Percentiles rank a stretch among this genome's conserved stretches.
phyloP scores from a whole-genome alignment of 1,284 basidiomycete species.

The Sporisorium scitamineum region DNA sequence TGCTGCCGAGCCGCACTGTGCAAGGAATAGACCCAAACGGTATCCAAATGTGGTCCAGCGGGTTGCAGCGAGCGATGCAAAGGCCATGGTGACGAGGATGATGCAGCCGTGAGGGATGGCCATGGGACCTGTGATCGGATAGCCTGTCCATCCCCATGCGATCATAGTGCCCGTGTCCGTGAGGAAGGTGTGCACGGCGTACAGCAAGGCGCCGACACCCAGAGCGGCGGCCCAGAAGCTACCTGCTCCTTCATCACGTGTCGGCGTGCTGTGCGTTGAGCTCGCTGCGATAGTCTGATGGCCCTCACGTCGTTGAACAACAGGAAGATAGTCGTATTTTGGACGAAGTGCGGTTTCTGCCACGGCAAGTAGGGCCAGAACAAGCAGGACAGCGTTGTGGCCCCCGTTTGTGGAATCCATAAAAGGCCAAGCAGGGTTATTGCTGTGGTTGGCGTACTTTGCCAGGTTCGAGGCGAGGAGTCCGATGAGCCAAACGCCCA shows the following conservation, averaged over 20 bases:
- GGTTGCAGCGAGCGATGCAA: slow-evolving; percentile 71
- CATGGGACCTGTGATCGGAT: slow-evolving; percentile 74
- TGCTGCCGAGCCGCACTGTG: slow-evolving; percentile 61
- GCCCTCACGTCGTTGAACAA: slow-evolving; percentile 23
- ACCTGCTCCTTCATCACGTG: neutral
- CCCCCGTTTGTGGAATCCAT: slow-evolving; percentile 64
- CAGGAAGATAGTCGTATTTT: slow-evolving; percentile 22
- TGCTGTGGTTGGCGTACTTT: slow-evolving; percentile 66
- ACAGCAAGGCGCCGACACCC: slow-evolving; percentile 57
- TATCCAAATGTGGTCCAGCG: slow-evolving; percentile 38
- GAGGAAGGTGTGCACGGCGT: slow-evolving; percentile 78
- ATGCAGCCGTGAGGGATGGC: slow-evolving; percentile 78
- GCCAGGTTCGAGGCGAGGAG: slow-evolving; percentile 53
- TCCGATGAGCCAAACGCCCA: slow-evolving; percentile 57
- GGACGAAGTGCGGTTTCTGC: slow-evolving; percentile 33
- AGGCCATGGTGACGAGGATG: slow-evolving; percentile 45
- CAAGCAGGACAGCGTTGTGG: slow-evolving; percentile 45
- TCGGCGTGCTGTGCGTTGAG: neutral
- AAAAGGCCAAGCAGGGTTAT: slow-evolving; percentile 65
- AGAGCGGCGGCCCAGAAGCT: slow-evolving; percentile 42
- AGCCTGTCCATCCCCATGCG: slow-evolving; percentile 92
- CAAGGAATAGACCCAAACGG: slow-evolving; percentile 27
- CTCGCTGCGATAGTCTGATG: neutral
- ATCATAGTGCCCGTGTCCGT: slow-evolving; percentile 85
- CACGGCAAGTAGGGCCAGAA: slow-evolving; percentile 37